A percentile compares a stretch with the other conserved stretches of the same genome.
Evolutionary conservation across 352 stramenopile genomes (phyloP).

Genomic region (Phytophthora pinifolia): DNA sequence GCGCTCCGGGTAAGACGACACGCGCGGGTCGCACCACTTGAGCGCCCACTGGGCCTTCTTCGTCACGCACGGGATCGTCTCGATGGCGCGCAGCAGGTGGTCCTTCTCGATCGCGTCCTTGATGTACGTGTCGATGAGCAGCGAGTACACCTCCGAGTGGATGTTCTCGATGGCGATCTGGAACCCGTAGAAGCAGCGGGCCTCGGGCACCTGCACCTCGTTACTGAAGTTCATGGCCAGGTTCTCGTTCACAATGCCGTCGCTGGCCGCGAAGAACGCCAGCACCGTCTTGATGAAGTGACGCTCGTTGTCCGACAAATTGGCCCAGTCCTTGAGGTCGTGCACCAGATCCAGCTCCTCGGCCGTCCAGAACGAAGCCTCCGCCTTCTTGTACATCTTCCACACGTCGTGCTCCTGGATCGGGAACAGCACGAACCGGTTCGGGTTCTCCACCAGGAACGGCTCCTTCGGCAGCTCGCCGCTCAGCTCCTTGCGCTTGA

Average conservation of each 20-base stretch:
- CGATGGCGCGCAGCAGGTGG: slow-evolving; percentile 95
- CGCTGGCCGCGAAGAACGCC: slow-evolving; percentile 98
- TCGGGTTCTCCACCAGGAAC: no score
- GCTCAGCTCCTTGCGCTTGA: no score
- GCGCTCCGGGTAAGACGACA: slow-evolving; percentile 95
- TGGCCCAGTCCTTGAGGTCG: slow-evolving; percentile 95
- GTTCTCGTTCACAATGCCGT: slow-evolving; percentile 99
- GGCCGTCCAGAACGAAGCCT: slow-evolving; percentile 99
- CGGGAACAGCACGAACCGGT: slow-evolving; percentile 97
- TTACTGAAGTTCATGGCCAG: slow-evolving; percentile 98
- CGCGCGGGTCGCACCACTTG: slow-evolving; percentile 93
- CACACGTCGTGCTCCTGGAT: slow-evolving; percentile 98
- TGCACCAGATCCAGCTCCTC: slow-evolving; percentile 98
- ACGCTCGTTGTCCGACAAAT: slow-evolving; percentile 94
- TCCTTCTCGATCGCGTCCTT: no score
- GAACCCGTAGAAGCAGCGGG: slow-evolving; percentile 99
- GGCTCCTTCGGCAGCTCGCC: no score
- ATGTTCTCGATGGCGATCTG: slow-evolving; percentile 99
- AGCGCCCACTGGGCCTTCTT: slow-evolving; percentile 98
- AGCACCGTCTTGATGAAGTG: slow-evolving; percentile 98
- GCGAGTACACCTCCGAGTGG: slow-evolving; percentile 98
- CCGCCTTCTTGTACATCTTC: slow-evolving; percentile 99
- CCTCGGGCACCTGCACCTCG: slow-evolving; percentile 97
- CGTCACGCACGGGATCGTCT: slow-evolving; percentile 97
- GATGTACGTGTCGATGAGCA: slow-evolving; percentile 99